These are phyloP conservation scores for Colletotrichum sublineola DNA, from an alignment of 2,329 filamentous ascomycete species.

Conservation along the genomic window DNA sequence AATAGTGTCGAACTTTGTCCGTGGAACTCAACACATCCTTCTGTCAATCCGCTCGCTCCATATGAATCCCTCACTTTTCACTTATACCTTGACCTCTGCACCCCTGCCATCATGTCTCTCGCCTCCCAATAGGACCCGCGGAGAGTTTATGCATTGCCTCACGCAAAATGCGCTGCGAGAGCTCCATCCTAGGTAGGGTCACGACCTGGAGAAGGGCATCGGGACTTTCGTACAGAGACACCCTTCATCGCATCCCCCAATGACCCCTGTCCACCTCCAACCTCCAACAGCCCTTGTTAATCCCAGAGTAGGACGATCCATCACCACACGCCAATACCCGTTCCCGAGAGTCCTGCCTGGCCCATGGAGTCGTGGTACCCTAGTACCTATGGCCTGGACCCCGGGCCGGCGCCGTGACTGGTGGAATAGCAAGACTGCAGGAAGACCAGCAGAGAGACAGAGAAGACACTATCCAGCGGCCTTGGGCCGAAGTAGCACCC, in stretches of 20 bases:
- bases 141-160: slow-evolving; percentile 33
- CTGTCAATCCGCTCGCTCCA: slow-evolving; percentile 11
- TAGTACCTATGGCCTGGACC: slow-evolving; percentile 33
- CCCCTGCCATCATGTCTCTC: slow-evolving; percentile 29
- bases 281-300: slow-evolving; percentile 29
- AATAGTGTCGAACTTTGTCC: neutral
- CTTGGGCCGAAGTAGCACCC: slow-evolving; percentile 5
- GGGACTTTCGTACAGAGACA: slow-evolving; percentile 34
- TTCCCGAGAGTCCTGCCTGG: slow-evolving; percentile 39
- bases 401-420: slow-evolving; percentile 32
- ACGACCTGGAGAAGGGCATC: slow-evolving; percentile 20
- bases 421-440: slow-evolving; percentile 30
- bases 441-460: slow-evolving; percentile 20
- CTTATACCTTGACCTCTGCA: slow-evolving; percentile 9
- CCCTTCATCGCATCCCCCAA: slow-evolving; percentile 26
- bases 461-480: slow-evolving; percentile 26
- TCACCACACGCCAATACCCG: slow-evolving; percentile 36
- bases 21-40: slow-evolving; percentile 8
- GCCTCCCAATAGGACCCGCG: slow-evolving; percentile 35
- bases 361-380: slow-evolving; percentile 34
- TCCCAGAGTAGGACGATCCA: slow-evolving; percentile 35
- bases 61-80: slow-evolving; percentile 21
- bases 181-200: slow-evolving; percentile 15
- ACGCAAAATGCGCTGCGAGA: slow-evolving; percentile 30
- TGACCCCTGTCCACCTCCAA: slow-evolving; percentile 28